phyloP scores from a whole-genome alignment of 2,329 filamentous ascomycete species.

The Cladophialophora exuberans region DNA sequence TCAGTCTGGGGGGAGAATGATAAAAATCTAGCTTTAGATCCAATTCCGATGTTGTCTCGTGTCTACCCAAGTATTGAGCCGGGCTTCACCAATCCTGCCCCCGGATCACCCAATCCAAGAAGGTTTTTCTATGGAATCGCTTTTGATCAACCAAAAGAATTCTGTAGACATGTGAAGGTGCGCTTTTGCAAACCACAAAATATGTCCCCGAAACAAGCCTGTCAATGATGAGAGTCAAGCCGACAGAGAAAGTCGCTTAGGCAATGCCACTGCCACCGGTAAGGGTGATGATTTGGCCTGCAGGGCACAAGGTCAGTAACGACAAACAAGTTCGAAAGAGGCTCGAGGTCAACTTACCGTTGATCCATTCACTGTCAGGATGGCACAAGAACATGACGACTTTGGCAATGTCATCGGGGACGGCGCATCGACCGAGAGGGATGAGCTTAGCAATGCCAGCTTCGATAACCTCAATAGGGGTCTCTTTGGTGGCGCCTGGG shows the following conservation, averaged over 20 bases:
- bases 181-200: slow-evolving; percentile 22
- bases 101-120: slow-evolving; percentile 3
- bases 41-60: slow-evolving; percentile 3
- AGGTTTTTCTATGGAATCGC: slow-evolving; percentile 6
- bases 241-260: slow-evolving; percentile 14
- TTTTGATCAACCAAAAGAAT: slow-evolving; percentile 24
- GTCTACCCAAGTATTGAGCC: slow-evolving; percentile 8
- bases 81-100: not conserved
- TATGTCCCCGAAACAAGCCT: slow-evolving; percentile 11
- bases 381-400: slow-evolving; percentile 60
- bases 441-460: slow-evolving; percentile 59
- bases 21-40: slow-evolving; percentile 2
- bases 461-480: slow-evolving; percentile 58
- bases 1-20: not conserved
- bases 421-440: slow-evolving; percentile 62
- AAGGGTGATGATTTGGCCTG: slow-evolving; percentile 32
- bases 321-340: not conserved
- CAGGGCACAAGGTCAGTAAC: not conserved
- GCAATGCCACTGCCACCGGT: slow-evolving; percentile 30
- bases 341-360: slow-evolving; percentile 51
- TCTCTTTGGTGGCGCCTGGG: slow-evolving; percentile 55
- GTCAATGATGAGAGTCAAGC: not conserved
- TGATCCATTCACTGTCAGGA: slow-evolving; percentile 67
- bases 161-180: slow-evolving; percentile 10
- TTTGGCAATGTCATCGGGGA: slow-evolving; percentile 62